Evolutionary conservation across 805 yeast species (phyloP).

Genomic region (Candida vartiovaarae): DNA sequence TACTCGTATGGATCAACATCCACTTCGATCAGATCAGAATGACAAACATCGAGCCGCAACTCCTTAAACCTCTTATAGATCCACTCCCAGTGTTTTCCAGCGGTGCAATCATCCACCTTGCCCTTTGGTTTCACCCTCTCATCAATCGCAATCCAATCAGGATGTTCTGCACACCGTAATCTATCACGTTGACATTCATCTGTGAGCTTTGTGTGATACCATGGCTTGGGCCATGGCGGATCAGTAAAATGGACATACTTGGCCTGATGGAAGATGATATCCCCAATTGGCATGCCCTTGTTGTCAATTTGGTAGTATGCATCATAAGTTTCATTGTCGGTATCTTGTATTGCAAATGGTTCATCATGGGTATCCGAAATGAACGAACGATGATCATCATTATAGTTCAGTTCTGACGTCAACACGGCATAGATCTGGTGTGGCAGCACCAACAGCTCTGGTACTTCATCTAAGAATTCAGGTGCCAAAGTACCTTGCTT

Average conservation of each 20-base stretch:
- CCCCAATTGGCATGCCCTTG: constrained; percentile 10
- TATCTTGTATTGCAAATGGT: constrained; percentile 20
- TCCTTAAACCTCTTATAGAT: constrained; percentile 10
- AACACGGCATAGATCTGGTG: constrained; percentile 44
- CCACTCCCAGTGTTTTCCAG: constrained; percentile 19
- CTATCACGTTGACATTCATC: constrained; percentile 10
- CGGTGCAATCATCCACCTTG: constrained; percentile 15
- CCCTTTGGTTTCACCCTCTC: constrained; percentile 6
- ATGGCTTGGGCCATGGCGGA: constrained; percentile 60
- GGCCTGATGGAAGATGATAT: constrained; percentile 23
- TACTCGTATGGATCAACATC: constrained; percentile 17
- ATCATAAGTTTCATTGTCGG: constrained; percentile 8
- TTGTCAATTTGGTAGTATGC: constrained; percentile 13
- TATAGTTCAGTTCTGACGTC: constrained; percentile 39
- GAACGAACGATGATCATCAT: constrained; percentile 33
- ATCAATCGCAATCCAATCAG: constrained; percentile 9
- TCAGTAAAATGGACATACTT: constrained; percentile 59
- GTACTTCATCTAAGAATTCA: constrained; percentile 10
- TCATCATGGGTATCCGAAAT: constrained; percentile 38
- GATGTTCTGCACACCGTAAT: constrained; percentile 13
- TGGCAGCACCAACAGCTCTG: constrained; percentile 36
- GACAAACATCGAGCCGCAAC: constrained; percentile 19
- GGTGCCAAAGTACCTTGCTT: constrained; percentile 3
- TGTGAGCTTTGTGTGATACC: constrained; percentile 29
- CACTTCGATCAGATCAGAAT: constrained; percentile 13